phyloP scores from a whole-genome alignment of 495 filamentous ascomycete genomes.

The Diplogelasinospora grovesii region DNA sequence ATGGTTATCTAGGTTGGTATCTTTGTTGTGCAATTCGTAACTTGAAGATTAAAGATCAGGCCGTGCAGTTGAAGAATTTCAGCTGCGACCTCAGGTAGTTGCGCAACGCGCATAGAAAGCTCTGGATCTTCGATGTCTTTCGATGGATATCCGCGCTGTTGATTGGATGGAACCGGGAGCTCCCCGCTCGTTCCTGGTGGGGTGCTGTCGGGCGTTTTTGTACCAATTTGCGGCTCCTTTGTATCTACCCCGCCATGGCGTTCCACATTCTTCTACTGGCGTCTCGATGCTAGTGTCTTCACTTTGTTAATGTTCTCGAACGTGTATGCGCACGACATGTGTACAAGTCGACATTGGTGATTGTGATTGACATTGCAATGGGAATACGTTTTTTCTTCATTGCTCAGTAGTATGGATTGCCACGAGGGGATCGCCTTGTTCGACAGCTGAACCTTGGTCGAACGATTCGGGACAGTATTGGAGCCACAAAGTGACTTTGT shows the following conservation, averaged over 20 bases:
- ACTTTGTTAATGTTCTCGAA: too few relatives aligned
- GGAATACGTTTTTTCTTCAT: too few relatives aligned
- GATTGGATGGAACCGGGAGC: conserved; percentile 16
- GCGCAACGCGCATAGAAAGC: conserved; percentile 21
- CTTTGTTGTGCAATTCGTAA: neutral
- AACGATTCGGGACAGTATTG: too few relatives aligned
- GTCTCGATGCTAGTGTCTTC: too few relatives aligned
- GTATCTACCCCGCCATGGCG: conserved; percentile 10
- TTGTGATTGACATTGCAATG: too few relatives aligned
- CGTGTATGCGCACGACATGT: too few relatives aligned
- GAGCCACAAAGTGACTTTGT: too few relatives aligned
- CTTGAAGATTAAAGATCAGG: neutral
- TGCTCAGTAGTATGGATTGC: too few relatives aligned
- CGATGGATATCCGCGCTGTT: conserved; percentile 18
- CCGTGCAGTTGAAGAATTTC: conserved; percentile 9
- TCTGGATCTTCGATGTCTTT: conserved; percentile 30
- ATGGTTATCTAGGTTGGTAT: neutral
- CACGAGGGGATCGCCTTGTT: too few relatives aligned
- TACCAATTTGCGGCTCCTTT: conserved; percentile 3
- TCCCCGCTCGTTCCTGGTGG: conserved; percentile 17
- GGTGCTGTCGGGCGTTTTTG: conserved; percentile 5
- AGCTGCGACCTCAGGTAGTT: conserved; percentile 2
- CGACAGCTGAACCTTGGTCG: too few relatives aligned
- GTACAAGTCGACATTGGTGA: too few relatives aligned
- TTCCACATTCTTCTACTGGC: neutral